phyloP scores from a whole-genome alignment of 345 rosid genomes.

The Aurinia saxatilis region DNA sequence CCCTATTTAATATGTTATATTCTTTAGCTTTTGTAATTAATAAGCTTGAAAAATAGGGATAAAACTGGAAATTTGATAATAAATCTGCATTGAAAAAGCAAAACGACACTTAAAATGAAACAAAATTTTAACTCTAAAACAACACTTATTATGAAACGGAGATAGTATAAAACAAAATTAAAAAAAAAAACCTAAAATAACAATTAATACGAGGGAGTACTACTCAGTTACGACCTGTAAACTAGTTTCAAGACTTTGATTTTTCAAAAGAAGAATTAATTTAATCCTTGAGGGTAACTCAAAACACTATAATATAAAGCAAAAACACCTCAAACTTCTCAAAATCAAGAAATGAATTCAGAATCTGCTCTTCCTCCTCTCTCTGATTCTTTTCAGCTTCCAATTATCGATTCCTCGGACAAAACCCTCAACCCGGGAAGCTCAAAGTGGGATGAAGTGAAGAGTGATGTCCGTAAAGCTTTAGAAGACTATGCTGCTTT shows the following conservation, averaged over 20 bases:
- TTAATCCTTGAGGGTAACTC: neutral
- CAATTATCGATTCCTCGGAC: slow-evolving; percentile 5
- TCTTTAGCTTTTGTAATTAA: too few relatives aligned
- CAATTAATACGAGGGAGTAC: neutral
- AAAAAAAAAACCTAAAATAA: too few relatives aligned
- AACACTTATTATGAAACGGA: too few relatives aligned
- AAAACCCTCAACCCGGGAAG: slow-evolving; percentile 20
- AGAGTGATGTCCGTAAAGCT: slow-evolving; percentile 22
- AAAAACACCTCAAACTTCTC: neutral
- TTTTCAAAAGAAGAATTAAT: neutral
- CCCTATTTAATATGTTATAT: too few relatives aligned
- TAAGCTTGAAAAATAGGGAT: too few relatives aligned
- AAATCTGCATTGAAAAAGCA: too few relatives aligned
- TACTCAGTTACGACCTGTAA: neutral
- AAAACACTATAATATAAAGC: too few relatives aligned
- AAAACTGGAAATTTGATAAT: too few relatives aligned
- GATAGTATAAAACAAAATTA: too few relatives aligned
- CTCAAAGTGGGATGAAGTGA: slow-evolving; percentile 22
- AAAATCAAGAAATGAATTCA: slow-evolving; percentile 19
- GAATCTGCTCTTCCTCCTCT: slow-evolving; percentile 7
- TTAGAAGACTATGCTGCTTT: slow-evolving; percentile 24
- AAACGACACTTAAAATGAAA: too few relatives aligned
- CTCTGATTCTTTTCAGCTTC: neutral
- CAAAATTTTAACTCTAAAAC: too few relatives aligned
- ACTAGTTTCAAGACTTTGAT: neutral